Evolutionary conservation across 2,329 filamentous ascomycete species (phyloP).

Genomic region (Simplicillium sp.): DNA sequence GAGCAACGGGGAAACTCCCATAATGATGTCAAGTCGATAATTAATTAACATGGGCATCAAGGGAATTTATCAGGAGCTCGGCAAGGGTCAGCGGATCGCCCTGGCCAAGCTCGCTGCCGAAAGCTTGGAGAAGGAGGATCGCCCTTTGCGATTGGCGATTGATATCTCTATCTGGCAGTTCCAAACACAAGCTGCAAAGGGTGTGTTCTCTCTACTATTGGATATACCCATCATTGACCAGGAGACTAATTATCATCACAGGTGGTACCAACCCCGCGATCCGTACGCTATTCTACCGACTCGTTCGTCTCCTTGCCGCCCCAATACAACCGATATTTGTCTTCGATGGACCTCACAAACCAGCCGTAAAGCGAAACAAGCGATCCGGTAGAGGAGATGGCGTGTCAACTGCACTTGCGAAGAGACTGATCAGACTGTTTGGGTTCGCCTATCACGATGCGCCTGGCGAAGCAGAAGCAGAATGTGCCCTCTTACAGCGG

Average conservation of each 20-base stretch:
- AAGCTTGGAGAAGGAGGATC: slow-evolving; percentile 58
- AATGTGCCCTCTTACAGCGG: slow-evolving; percentile 79
- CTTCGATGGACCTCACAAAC: slow-evolving; percentile 80
- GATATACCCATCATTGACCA: not conserved
- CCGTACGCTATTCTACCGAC: slow-evolving; percentile 84
- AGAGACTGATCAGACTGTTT: slow-evolving; percentile 75
- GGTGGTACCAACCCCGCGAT: slow-evolving; percentile 84
- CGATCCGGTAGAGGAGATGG: slow-evolving; percentile 55
- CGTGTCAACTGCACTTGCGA: slow-evolving; percentile 66
- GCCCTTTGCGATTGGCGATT: slow-evolving; percentile 78
- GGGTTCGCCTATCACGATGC: slow-evolving; percentile 78
- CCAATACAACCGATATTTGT: slow-evolving; percentile 85
- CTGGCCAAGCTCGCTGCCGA: slow-evolving; percentile 75
- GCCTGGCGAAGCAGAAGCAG: slow-evolving; percentile 90
- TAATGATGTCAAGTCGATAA: too few species aligned
- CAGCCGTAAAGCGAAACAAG: slow-evolving; percentile 82
- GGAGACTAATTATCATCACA: slow-evolving; percentile 16
- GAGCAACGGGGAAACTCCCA: not conserved
- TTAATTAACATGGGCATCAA: slow-evolving; percentile 50
- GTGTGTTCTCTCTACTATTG: slow-evolving; percentile 20
- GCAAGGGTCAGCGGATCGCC: slow-evolving; percentile 67
- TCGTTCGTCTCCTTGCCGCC: slow-evolving; percentile 64
- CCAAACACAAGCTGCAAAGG: slow-evolving; percentile 76
- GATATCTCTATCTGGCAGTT: slow-evolving; percentile 98
- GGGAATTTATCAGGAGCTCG: slow-evolving; percentile 85